Conservation (phyloP, 768 basidiomycete genomes). For the Rhizopogon roseolus region DNA sequence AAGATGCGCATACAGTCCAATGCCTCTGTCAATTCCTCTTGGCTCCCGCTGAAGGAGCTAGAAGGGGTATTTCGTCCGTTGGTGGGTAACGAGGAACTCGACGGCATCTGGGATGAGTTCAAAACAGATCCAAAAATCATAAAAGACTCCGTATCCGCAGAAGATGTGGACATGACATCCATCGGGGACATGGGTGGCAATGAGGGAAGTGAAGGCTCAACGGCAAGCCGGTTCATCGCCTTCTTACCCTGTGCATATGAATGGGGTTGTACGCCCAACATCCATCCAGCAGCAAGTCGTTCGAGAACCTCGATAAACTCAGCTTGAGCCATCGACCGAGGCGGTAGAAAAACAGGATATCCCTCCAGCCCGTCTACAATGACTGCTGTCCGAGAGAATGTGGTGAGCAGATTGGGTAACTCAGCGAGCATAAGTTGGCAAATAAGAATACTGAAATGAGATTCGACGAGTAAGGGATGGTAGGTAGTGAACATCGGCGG, state of each 20-base stretch:
- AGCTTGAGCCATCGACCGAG: slow-evolving; percentile 85
- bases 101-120: slow-evolving; percentile 10
- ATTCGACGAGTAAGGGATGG: slow-evolving; percentile 85
- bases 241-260: slow-evolving; percentile 31
- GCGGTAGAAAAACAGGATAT: slow-evolving; percentile 83
- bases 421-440: slow-evolving; percentile 77
- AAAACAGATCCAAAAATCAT: slow-evolving; percentile 17
- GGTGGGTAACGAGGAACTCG: slow-evolving; percentile 11
- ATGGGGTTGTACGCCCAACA: slow-evolving; percentile 56
- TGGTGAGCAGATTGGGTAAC: slow-evolving; percentile 53
- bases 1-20: slow-evolving; percentile 71
- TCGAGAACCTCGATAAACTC: slow-evolving; percentile 86
- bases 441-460: slow-evolving; percentile 76
- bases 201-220: slow-evolving; percentile 33
- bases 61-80: slow-evolving; percentile 17
- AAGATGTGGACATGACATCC: slow-evolving; percentile 20
- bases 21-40: slow-evolving; percentile 43
- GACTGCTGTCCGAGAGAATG: slow-evolving; percentile 61
- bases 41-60: slow-evolving; percentile 12
- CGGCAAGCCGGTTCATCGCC: slow-evolving; percentile 39
- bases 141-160: slow-evolving; percentile 17
- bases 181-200: slow-evolving; percentile 18
- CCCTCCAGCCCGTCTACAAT: slow-evolving; percentile 82
- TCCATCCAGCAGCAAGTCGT: slow-evolving; percentile 76
- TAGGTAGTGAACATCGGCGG: slow-evolving; percentile 81